Percentiles rank a stretch among this genome's conserved stretches.
Conservation (phyloP, 768 basidiomycete genomes). For the Leccinum subgranulosum region DNA sequence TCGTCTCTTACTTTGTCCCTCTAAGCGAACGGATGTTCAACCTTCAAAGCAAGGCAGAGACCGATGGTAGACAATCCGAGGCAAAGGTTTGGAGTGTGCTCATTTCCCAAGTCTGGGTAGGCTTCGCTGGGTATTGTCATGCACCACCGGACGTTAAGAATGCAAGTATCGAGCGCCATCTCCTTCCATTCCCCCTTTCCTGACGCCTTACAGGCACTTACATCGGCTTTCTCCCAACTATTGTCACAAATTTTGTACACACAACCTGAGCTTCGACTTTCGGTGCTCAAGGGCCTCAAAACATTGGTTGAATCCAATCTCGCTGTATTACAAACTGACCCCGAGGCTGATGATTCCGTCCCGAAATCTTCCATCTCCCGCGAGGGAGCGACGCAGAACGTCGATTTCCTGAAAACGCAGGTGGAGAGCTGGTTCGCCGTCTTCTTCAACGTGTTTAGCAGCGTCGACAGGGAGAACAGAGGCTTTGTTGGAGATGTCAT, state of each 20-base stretch:
- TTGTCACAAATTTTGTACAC: slow-evolving; percentile 91
- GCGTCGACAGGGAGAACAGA: slow-evolving; percentile 67
- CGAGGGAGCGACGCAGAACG: slow-evolving; percentile 60
- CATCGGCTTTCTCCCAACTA: slow-evolving; percentile 77
- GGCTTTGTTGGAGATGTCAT: slow-evolving; percentile 87
- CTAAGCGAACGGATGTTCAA: slow-evolving; percentile 92
- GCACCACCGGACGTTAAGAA: slow-evolving; percentile 70
- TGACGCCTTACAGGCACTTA: slow-evolving; percentile 55
- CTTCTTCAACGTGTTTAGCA: slow-evolving; percentile 95
- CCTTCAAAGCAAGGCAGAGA: slow-evolving; percentile 75
- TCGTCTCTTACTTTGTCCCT: slow-evolving; percentile 88
- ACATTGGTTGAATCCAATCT: slow-evolving; percentile 79
- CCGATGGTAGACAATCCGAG: slow-evolving; percentile 71
- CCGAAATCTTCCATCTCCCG: slow-evolving; percentile 41
- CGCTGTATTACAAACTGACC: slow-evolving; percentile 39
- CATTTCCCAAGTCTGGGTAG: slow-evolving; percentile 90
- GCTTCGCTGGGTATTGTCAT: slow-evolving; percentile 88
- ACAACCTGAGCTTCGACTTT: slow-evolving; percentile 77
- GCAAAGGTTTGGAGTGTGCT: slow-evolving; percentile 96
- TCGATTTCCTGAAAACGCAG: slow-evolving; percentile 71
- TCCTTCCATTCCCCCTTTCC: neutral
- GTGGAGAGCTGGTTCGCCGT: slow-evolving; percentile 93
- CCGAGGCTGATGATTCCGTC: slow-evolving; percentile 25
- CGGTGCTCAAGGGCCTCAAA: slow-evolving; percentile 80
- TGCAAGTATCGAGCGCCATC: slow-evolving; percentile 37